Base-by-base conservation (phyloP, 805 yeast species). In the Wickerhamomyces ciferrii region DNA sequence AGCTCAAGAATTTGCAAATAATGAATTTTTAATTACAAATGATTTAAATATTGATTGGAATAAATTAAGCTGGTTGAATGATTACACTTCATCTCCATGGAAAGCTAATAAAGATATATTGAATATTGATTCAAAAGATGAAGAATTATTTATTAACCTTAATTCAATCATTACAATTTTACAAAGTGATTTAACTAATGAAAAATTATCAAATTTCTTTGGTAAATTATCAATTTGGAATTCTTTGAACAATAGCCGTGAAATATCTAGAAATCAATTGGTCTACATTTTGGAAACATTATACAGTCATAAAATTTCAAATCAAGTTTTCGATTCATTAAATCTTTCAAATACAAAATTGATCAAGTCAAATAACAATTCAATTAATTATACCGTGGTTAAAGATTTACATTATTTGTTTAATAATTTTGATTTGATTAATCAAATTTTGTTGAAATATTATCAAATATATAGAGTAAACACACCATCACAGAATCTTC, bases 121-220 rank as follows among this genome's bases (percentile, higher is more conserved):
- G n/a, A 42, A 41, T 5, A 24, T 21, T 20, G 18, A 38, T 8
- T 40, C 48, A 5, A 53, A 57, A 14, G 59, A 61, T 23, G 49
- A 66, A 13, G 25, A 37, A 13, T 10, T 37, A 37, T 62, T 58
- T 47, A 49, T 71, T 29, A 63, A 68, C 39, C 53, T 71, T 34
- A 69, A 68, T 49, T 68, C 74, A 2, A 52, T 71, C n/a, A 63
- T 69, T 3, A 63, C 72, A 0, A 62, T 71, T 37, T 43, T 71
- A n/a, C 73, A 70, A 48, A 66, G 59, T 39, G 76, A 72, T 46
- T 56, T 71, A 47, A 58, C 66, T 29, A 58, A 64, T 48, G 70
- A 67, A 43, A 68, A 64, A 48, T 49, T 70, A 7, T 53, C 52
- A 32, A 51, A 60, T 31, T 66, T 68, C 19, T 65, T 66, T 54